Percentiles rank a stretch among this genome's conserved stretches.
Conservation (phyloP, 106 monocot species). For the Chionographis japonica region DNA sequence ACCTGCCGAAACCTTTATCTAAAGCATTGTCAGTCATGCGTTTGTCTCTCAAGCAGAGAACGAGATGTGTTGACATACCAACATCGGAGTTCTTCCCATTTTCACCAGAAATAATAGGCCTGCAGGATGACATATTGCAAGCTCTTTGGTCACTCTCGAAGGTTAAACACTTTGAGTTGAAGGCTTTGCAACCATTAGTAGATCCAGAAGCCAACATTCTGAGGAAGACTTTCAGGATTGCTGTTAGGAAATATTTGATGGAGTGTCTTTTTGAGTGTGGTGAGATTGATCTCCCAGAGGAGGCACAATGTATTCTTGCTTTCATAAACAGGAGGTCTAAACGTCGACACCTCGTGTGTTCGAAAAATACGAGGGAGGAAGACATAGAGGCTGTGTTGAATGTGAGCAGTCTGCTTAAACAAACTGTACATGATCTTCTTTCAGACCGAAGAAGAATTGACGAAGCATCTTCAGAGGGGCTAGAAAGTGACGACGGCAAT, state of each 20-base stretch:
- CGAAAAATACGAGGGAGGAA: constrained; percentile 27
- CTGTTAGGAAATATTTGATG: constrained; percentile 55
- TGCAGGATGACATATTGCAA: constrained; percentile 57
- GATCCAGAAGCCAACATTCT: constrained; percentile 29
- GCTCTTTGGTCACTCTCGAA: constrained; percentile 68
- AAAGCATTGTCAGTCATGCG: constrained; percentile 66
- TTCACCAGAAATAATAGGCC: constrained; percentile 21
- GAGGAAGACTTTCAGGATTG: constrained; percentile 17
- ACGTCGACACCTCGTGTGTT: constrained; percentile 9
- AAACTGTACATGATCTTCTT: constrained; percentile 25
- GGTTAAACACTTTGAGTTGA: constrained; percentile 31
- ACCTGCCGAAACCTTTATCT: constrained; percentile 47
- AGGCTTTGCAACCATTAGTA: constrained; percentile 37
- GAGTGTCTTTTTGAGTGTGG: constrained; percentile 68
- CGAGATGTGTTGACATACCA: constrained; percentile 14
- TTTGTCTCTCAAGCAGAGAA: constrained; percentile 39
- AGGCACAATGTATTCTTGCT: constrained; percentile 25
- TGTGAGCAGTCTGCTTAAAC: constrained; percentile 55
- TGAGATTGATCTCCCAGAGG: constrained; percentile 38
- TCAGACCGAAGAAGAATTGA: constrained; percentile 11
- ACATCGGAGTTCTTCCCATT: constrained; percentile 55
- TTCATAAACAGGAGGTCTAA: constrained; percentile 40
- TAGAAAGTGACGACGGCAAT: constrained; percentile 18
- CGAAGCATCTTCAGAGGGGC: constrained; percentile 1
- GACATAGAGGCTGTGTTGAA: constrained; percentile 59